Evolutionary conservation across 2,329 filamentous ascomycete genomes (phyloP).

Genomic region (Coniella lustricola): DNA sequence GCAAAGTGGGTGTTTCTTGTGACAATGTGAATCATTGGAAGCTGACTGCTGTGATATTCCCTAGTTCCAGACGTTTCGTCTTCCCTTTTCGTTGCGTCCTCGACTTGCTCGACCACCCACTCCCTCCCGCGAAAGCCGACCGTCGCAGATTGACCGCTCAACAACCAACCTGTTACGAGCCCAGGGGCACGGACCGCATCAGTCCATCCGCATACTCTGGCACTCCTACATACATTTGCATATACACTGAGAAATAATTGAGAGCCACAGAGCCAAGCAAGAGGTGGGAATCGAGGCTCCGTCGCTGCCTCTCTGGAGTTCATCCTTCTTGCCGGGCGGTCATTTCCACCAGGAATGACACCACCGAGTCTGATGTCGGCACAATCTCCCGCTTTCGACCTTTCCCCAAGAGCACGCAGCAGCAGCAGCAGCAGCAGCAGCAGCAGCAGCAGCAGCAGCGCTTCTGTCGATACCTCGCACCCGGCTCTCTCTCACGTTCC

Average conservation of each 20-base stretch:
- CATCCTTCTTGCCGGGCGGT: conserved; percentile 13
- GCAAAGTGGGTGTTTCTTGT: background rate
- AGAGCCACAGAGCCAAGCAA: background rate
- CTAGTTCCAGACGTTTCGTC: conserved; percentile 6
- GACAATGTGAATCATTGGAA: background rate
- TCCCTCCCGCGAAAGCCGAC: conserved; percentile 12
- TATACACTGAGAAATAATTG: background rate
- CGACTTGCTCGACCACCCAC: background rate
- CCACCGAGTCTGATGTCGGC: conserved; percentile 17
- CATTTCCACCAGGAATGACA: conserved; percentile 17
- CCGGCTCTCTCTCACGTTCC: conserved; percentile 9
- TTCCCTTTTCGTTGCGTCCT: background rate
- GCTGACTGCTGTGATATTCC: conserved; percentile 2
- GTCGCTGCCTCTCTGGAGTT: conserved; percentile 1
- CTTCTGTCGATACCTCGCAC: conserved; percentile 12
- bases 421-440: background rate
- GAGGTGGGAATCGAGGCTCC: conserved; percentile 7
- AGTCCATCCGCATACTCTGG: background rate
- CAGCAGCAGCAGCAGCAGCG: conserved; percentile 1
- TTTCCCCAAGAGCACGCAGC: conserved; percentile 15
- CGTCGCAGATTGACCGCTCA: conserved; percentile 16
- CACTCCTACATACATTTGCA: background rate
- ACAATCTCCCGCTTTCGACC: conserved; percentile 16
- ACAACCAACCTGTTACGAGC: conserved; percentile 1
- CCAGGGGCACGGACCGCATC: conserved; percentile 4